Evolutionary conservation across 192 early-diverging fungal species (phyloP).

Genomic region (Coemansia sp.): DNA sequence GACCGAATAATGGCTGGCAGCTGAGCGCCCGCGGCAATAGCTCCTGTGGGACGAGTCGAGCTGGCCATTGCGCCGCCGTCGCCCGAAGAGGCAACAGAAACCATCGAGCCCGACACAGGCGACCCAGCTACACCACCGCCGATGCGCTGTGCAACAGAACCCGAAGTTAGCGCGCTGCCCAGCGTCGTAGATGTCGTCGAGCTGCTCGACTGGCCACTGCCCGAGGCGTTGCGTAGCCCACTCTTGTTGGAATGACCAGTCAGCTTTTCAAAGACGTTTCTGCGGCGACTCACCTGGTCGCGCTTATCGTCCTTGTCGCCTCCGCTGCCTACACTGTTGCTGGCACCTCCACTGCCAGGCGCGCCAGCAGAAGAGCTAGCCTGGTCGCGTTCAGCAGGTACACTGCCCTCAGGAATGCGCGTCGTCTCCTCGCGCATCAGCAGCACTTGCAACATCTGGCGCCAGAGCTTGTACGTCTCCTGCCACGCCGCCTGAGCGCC

Average conservation of each 20-base stretch:
- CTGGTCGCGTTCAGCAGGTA: conserved; percentile 25
- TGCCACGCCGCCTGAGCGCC: conserved; percentile 58
- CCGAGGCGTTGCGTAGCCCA: conserved; percentile 13
- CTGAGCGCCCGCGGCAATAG: conserved; percentile 41
- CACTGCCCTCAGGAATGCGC: conserved; percentile 35
- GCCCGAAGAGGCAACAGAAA: conserved; percentile 2
- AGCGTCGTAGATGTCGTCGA: neutral
- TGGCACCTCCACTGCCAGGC: neutral
- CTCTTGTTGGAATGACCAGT: conserved; percentile 43
- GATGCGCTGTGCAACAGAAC: conserved; percentile 6
- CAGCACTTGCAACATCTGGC: conserved; percentile 56
- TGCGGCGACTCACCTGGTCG: conserved; percentile 32
- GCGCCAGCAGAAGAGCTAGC: neutral
- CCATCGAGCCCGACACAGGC: conserved; percentile 5
- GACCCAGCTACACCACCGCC: conserved; percentile 2
- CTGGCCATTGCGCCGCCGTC: neutral
- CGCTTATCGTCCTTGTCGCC: conserved; percentile 36
- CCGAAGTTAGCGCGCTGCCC: conserved; percentile 2
- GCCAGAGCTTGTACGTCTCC: conserved; percentile 58
- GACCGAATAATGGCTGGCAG: conserved; percentile 44
- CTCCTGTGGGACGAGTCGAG: conserved; percentile 15
- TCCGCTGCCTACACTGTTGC: neutral
- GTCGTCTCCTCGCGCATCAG: conserved; percentile 54
- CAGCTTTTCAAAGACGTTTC: conserved; percentile 55
- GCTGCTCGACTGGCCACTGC: neutral